Percentiles rank a stretch among this genome's conserved stretches.
Conservation (phyloP, 805 yeast species). For the Cyberlindnera maritima region DNA sequence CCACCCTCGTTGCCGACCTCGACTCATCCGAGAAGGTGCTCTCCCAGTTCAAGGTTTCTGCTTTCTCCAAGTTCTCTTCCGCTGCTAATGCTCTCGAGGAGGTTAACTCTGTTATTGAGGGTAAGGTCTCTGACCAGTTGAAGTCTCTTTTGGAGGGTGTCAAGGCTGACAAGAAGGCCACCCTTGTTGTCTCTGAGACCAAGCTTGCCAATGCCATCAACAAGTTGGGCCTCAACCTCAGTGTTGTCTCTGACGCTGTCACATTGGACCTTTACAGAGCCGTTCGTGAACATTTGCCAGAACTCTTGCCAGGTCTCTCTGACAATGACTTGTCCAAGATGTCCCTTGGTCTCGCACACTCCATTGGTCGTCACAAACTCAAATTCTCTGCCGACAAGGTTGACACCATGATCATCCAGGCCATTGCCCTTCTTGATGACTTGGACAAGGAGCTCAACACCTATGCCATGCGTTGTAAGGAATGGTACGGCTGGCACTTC, state of each 20-base stretch:
- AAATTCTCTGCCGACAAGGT: constrained; percentile 98
- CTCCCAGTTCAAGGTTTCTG: constrained; percentile 88
- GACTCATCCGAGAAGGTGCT: constrained; percentile 82
- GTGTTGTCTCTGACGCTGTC: constrained; percentile 92
- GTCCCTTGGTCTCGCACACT: constrained; percentile 98
- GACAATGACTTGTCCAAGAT: constrained; percentile 84
- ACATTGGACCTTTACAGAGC: constrained; percentile 94
- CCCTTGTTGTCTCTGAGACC: constrained; percentile 89
- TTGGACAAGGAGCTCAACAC: constrained; percentile 97
- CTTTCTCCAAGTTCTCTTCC: constrained; percentile 89
- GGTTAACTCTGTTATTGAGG: constrained; percentile 88
- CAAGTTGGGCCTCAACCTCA: constrained; percentile 84
- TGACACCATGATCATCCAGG: constrained; percentile 98
- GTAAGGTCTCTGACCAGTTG: constrained; percentile 85
- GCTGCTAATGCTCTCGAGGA: constrained; percentile 97
- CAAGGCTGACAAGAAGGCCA: constrained; percentile 78
- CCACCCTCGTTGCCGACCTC: constrained; percentile 70
- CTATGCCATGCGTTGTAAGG: constrained; percentile 98
- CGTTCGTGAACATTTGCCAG: constrained; percentile 90
- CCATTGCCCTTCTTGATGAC: constrained; percentile 94
- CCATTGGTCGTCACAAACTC: constrained; percentile 96
- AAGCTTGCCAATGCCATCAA: constrained; percentile 95
- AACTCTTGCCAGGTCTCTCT: constrained; percentile 87
- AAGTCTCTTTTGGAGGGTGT: constrained; percentile 71
- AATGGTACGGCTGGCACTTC: constrained; percentile 99